Conservation (phyloP, 352 stramenopile genomes). For the Thalassiosira allenii region DNA sequence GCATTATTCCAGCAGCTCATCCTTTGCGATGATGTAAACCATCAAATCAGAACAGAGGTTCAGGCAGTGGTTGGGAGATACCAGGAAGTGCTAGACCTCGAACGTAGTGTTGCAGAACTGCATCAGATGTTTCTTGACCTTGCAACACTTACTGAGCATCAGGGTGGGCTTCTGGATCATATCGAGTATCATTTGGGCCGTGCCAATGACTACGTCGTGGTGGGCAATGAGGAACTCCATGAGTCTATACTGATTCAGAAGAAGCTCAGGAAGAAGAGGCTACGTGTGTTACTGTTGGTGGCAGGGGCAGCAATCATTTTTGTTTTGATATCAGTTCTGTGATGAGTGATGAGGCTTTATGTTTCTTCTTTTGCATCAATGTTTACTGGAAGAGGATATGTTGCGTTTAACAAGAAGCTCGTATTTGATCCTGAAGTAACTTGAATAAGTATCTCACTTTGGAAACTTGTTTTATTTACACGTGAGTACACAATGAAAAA, state of each 20-base stretch:
- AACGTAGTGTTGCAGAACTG: constrained; percentile 96
- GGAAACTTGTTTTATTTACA: no score
- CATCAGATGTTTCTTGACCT: constrained; percentile 99
- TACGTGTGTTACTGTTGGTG: no score
- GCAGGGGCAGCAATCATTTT: no score
- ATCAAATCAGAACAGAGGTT: constrained; percentile 90
- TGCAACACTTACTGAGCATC: constrained; percentile 96
- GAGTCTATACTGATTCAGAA: constrained; percentile 96
- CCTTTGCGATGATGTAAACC: constrained; percentile 84
- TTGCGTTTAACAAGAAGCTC: no score
- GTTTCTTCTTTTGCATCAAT: no score
- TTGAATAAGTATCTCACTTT: no score
- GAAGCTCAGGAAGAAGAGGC: constrained; percentile 97
- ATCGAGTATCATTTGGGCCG: constrained; percentile 96
- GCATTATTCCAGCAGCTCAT: constrained; percentile 82
- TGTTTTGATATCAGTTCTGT: no score
- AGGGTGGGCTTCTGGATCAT: constrained; percentile 97
- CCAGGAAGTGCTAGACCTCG: constrained; percentile 96
- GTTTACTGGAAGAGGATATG: no score
- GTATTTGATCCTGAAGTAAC: no score
- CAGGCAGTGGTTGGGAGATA: constrained; percentile 97
- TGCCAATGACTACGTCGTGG: constrained; percentile 96
- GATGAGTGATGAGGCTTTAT: no score
- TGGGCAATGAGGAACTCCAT: constrained; percentile 95
- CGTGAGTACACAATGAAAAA: no score